These are phyloP conservation scores for Escovopsis sp. DNA, from an alignment of 2,329 filamentous ascomycete species.

Conservation along the genomic window DNA sequence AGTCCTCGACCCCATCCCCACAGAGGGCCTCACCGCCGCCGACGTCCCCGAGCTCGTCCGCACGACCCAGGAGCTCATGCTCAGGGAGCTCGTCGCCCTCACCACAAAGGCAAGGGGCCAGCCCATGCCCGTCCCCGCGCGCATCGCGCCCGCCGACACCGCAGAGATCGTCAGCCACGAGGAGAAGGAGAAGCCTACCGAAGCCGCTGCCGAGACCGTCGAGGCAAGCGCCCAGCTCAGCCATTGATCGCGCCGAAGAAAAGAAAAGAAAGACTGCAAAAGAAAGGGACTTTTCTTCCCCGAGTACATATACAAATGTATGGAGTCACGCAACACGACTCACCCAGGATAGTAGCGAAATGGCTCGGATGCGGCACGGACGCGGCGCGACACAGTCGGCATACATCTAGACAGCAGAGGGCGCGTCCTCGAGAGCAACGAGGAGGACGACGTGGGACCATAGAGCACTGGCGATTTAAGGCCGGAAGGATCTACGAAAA, in stretches of 20 bases:
- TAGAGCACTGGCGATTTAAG: too few species aligned
- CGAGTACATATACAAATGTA: too few species aligned
- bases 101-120: constrained; percentile 35
- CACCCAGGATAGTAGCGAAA: constrained; percentile 1
- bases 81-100: constrained; percentile 44
- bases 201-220: neutral
- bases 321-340: neutral
- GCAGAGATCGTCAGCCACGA: neutral
- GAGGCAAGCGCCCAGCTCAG: neutral
- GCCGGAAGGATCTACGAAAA: too few species aligned
- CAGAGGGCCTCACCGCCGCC: constrained; percentile 52
- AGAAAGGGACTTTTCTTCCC: neutral
- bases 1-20: constrained; percentile 74
- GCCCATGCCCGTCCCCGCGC: constrained; percentile 17
- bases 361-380: too few species aligned
- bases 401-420: too few species aligned
- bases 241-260: neutral
- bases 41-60: constrained; percentile 65
- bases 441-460: too few species aligned
- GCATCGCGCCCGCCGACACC: constrained; percentile 1
- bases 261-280: neutral
- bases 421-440: too few species aligned
- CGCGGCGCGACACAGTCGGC: too few species aligned
- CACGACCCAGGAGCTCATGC: constrained; percentile 60
- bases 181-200: neutral